A percentile compares a stretch with the other conserved stretches of the same genome.
Conservation (phyloP, 2,329 filamentous ascomycete genomes). For the Cladosporium oxysporum region DNA sequence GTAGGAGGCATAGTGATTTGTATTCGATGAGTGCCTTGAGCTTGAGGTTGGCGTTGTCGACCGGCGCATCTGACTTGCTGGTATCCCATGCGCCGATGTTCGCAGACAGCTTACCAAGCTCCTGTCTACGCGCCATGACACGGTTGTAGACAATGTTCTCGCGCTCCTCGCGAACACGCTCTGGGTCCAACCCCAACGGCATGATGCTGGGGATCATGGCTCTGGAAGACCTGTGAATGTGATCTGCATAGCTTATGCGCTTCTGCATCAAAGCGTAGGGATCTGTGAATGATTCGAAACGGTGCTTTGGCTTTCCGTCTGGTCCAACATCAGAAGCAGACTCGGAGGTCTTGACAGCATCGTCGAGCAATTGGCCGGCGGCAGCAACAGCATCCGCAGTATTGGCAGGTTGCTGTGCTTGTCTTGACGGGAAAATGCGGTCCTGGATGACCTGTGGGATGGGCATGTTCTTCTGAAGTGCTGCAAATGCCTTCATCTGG, state of each 20-base stretch:
- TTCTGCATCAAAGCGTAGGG: conserved; percentile 63
- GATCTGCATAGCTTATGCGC: conserved; percentile 74
- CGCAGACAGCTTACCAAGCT: conserved; percentile 79
- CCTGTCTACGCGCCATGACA: conserved; percentile 79
- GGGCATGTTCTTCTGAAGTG: conserved; percentile 82
- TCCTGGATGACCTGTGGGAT: conserved; percentile 79
- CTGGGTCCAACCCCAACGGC: conserved; percentile 83
- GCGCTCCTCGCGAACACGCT: conserved; percentile 80
- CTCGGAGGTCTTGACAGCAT: conserved; percentile 44
- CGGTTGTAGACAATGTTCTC: conserved; percentile 89
- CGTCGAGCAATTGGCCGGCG: conserved; percentile 54
- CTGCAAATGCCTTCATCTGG: conserved; percentile 90
- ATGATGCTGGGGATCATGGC: conserved; percentile 84
- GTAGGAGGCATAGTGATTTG: conserved; percentile 84
- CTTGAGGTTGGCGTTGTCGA: conserved; percentile 80
- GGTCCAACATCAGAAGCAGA: conserved; percentile 43
- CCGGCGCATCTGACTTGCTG: conserved; percentile 64
- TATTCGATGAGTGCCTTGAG: conserved; percentile 91
- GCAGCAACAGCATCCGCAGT: conserved; percentile 44
- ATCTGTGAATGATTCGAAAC: conserved; percentile 73
- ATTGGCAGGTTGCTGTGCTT: conserved; percentile 53
- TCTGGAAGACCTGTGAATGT: conserved; percentile 73
- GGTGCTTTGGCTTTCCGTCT: conserved; percentile 40
- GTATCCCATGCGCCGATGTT: conserved; percentile 88
- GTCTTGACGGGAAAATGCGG: conserved; percentile 74